Conservation (phyloP, 148 eudicot genomes). For the Silene uniflora region DNA sequence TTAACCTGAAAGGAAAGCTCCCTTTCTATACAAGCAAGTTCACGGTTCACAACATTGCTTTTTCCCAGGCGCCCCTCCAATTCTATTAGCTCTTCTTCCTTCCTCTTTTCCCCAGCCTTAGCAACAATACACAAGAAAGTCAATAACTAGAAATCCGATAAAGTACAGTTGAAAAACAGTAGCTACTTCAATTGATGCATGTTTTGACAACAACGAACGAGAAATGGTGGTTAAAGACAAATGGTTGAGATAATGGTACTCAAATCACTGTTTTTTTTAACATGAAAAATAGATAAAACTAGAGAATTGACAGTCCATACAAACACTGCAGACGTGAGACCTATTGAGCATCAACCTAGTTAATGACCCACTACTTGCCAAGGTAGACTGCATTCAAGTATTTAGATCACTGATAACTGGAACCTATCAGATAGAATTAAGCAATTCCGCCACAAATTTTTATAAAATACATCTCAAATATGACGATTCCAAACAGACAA, state of each 20-base stretch:
- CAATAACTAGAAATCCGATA: neutral
- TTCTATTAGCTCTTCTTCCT: conserved; percentile 95
- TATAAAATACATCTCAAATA: too few relatives aligned
- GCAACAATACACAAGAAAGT: conserved; percentile 10
- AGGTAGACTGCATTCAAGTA: too few relatives aligned
- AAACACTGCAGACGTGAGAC: too few relatives aligned
- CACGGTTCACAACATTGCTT: conserved; percentile 63
- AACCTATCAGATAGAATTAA: too few relatives aligned
- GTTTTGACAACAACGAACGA: conserved; percentile 4
- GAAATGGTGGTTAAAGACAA: neutral
- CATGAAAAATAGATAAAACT: neutral
- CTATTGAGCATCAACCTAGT: too few relatives aligned
- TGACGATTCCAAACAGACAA: too few relatives aligned
- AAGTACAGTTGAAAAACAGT: conserved; percentile 1
- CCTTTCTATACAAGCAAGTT: conserved; percentile 73
- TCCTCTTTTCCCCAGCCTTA: conserved; percentile 97
- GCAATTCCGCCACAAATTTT: too few relatives aligned
- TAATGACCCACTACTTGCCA: too few relatives aligned
- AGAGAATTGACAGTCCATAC: neutral
- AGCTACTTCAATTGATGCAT: conserved; percentile 3
- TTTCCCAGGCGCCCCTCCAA: conserved; percentile 91
- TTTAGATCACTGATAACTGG: too few relatives aligned
- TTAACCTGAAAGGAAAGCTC: conserved; percentile 73
- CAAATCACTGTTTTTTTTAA: neutral
- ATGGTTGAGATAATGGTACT: conserved; percentile 1